Conservation (phyloP, 2,329 filamentous ascomycete genomes). For the Penicillium fuscoglaucum region DNA sequence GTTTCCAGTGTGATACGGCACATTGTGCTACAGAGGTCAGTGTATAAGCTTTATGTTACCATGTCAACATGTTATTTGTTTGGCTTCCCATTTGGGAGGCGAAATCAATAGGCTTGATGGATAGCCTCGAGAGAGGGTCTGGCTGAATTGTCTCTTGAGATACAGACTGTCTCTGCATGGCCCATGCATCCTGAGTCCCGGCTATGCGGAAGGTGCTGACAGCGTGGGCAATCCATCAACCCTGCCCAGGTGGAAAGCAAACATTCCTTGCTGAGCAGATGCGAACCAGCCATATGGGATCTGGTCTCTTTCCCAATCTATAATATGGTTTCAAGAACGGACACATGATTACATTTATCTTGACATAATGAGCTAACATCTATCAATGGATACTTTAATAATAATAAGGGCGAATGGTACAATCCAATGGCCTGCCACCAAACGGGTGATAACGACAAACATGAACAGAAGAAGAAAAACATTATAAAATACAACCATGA, state of each 20-base stretch:
- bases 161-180: neutral
- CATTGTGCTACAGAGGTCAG: slow-evolving; percentile 4
- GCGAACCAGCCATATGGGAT: neutral
- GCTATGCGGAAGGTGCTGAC: neutral
- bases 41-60: slow-evolving; percentile 14
- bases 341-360: slow-evolving; percentile 24
- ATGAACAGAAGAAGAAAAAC: slow-evolving; percentile 29
- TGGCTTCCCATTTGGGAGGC: neutral
- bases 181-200: neutral
- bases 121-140: neutral
- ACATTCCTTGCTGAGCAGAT: neutral
- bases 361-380: slow-evolving; percentile 15
- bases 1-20: slow-evolving; percentile 18
- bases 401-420: slow-evolving; percentile 20
- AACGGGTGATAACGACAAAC: slow-evolving; percentile 29
- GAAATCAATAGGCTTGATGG: neutral
- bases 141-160: neutral
- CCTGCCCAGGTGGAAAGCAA: neutral
- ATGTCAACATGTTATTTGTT: slow-evolving; percentile 17
- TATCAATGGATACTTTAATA: slow-evolving; percentile 24
- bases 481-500: slow-evolving; percentile 30
- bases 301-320: neutral
- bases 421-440: slow-evolving; percentile 22
- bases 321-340: neutral
- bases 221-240: neutral